A percentile compares a stretch with the other conserved stretches of the same genome.
phyloP scores from a whole-genome alignment of 768 basidiomycete genomes.

The Cytidiella melzeri region DNA sequence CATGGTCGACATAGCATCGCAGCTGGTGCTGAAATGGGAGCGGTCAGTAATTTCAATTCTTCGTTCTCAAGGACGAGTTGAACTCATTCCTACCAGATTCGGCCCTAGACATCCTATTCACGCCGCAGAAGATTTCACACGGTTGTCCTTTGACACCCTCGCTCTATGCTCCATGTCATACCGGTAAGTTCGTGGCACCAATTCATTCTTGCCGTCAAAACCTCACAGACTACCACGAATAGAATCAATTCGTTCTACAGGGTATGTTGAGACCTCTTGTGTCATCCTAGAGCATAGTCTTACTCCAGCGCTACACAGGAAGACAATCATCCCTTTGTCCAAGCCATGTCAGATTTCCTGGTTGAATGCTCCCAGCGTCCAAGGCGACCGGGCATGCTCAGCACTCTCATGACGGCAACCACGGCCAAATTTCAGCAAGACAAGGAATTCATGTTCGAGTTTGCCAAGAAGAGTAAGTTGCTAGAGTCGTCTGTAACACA shows the following conservation, averaged over 20 bases:
- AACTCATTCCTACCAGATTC: slow-evolving; percentile 27
- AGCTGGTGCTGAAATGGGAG: slow-evolving; percentile 40
- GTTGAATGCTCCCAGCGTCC: slow-evolving; percentile 31
- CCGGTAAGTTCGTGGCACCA: slow-evolving; percentile 22
- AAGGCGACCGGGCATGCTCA: slow-evolving; percentile 30
- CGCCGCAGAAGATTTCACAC: slow-evolving; percentile 41
- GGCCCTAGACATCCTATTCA: slow-evolving; percentile 36
- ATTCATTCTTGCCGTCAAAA: background rate
- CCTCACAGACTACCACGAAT: background rate
- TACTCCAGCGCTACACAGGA: slow-evolving; percentile 18
- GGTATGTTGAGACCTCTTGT: slow-evolving; percentile 16
- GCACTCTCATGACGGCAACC: slow-evolving; percentile 29
- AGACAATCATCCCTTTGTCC: slow-evolving; percentile 32
- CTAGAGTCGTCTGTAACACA: background rate
- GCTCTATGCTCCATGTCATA: slow-evolving; percentile 39
- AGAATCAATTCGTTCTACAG: slow-evolving; percentile 44
- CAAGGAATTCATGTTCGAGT: slow-evolving; percentile 34
- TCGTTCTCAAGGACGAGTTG: background rate
- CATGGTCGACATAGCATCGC: slow-evolving; percentile 40
- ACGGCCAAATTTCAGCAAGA: slow-evolving; percentile 36
- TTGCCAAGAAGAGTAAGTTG: slow-evolving; percentile 34
- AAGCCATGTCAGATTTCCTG: slow-evolving; percentile 37
- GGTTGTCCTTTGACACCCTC: slow-evolving; percentile 42
- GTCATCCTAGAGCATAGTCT: background rate
- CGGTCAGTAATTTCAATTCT: slow-evolving; percentile 22